A percentile compares a stretch with the other conserved stretches of the same genome.
Evolutionary conservation across 192 early-diverging fungal genomes (phyloP).

Genomic region (Diversispora eburnea): DNA sequence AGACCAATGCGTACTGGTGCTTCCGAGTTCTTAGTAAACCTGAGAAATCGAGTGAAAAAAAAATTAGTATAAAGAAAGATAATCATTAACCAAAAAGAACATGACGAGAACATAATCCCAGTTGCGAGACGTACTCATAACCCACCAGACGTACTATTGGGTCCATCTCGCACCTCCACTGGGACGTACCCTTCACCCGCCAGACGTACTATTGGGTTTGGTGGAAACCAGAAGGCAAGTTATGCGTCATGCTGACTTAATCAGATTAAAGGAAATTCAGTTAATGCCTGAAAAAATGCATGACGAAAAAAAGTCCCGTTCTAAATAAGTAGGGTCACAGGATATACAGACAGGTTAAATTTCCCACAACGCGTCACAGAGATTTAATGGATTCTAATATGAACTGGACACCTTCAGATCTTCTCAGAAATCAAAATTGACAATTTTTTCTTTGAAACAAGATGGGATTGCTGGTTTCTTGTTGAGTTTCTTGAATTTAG

Average conservation of each 20-base stretch:
- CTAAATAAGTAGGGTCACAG: too few species aligned
- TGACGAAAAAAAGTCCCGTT: too few species aligned
- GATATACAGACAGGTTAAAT: too few species aligned
- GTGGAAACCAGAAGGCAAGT: conserved; percentile 15
- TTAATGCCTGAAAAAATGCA: too few species aligned
- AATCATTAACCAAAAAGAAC: too few species aligned
- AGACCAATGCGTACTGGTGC: too few species aligned
- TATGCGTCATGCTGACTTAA: conserved; percentile 11
- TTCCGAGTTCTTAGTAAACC: too few species aligned
- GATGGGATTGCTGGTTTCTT: conserved; percentile 19
- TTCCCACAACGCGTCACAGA: too few species aligned
- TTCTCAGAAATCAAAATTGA: conserved; percentile 15
- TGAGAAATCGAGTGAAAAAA: too few species aligned
- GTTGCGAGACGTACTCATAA: conserved; percentile 24
- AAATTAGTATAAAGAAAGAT: background rate
- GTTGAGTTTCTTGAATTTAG: conserved; percentile 26
- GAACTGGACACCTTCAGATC: conserved; percentile 13
- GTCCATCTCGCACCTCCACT: conserved; percentile 18
- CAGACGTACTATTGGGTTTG: conserved; percentile 25
- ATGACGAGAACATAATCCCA: background rate
- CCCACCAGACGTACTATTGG: conserved; percentile 26
- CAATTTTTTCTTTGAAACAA: conserved; percentile 27
- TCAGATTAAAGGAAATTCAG: background rate
- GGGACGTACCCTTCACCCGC: conserved; percentile 25
- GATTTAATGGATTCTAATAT: conserved; percentile 10